phyloP scores from a whole-genome alignment of 371 early-diverging fungal genomes.

The Chytridium lagenaria region DNA sequence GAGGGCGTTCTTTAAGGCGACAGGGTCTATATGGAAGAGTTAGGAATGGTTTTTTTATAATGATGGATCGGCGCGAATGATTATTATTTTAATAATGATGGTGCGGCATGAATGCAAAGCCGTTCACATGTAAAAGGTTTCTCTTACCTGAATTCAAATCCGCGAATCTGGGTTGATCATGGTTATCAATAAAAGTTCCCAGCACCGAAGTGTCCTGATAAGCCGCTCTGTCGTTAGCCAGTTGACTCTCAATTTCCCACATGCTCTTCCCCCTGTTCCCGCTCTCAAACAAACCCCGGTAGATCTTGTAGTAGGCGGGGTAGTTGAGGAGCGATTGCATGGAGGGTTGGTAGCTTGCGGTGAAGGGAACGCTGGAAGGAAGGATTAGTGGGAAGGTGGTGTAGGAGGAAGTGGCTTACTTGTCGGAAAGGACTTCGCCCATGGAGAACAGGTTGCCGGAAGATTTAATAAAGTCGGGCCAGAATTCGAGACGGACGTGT shows the following conservation, averaged over 20 bases:
- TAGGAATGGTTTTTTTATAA: background rate
- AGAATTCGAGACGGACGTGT: slow-evolving; percentile 52
- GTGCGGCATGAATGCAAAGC: no score
- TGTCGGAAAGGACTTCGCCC: slow-evolving; percentile 46
- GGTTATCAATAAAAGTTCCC: slow-evolving; percentile 56
- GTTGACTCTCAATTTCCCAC: slow-evolving; percentile 32
- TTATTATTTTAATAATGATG: background rate
- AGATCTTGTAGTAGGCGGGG: slow-evolving; percentile 47
- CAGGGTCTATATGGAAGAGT: slow-evolving; percentile 22
- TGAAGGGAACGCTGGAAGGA: slow-evolving; percentile 3
- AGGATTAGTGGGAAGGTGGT: no score
- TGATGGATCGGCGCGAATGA: background rate
- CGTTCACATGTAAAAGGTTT: no score
- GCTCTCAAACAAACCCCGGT: slow-evolving; percentile 39
- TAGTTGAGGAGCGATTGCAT: background rate
- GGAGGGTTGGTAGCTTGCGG: slow-evolving; percentile 21
- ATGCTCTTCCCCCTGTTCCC: slow-evolving; percentile 29
- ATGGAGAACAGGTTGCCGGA: slow-evolving; percentile 53
- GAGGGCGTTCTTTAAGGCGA: slow-evolving; percentile 50
- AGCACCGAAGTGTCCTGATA: slow-evolving; percentile 42
- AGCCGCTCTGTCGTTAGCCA: background rate
- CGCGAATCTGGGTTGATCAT: slow-evolving; percentile 52
- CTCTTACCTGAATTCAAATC: slow-evolving; percentile 26
- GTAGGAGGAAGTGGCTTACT: slow-evolving; percentile 35
- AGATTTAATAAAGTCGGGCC: slow-evolving; percentile 44